A percentile compares a stretch with the other conserved stretches of the same genome.
Conservation (phyloP, 2,329 filamentous ascomycete genomes). For the Ilyonectria destructans region DNA sequence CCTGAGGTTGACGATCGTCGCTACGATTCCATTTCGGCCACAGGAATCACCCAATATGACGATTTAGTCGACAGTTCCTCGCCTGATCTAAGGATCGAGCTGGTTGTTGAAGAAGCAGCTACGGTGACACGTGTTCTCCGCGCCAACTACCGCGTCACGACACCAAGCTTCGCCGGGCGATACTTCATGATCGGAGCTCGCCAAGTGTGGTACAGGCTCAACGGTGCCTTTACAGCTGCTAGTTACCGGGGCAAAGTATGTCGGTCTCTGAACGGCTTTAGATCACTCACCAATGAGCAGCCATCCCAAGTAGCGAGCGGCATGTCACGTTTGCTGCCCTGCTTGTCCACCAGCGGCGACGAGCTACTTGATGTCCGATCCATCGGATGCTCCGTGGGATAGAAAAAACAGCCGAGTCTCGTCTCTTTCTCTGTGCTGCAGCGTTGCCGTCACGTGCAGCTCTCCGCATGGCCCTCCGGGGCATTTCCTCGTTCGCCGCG, state of each 20-base stretch:
- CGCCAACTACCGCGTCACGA: slow-evolving; percentile 9
- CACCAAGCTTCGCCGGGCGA: slow-evolving; percentile 8
- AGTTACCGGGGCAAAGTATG: background rate
- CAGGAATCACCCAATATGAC: background rate
- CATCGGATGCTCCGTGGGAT: no score
- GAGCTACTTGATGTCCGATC: no score
- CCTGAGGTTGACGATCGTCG: slow-evolving; percentile 3
- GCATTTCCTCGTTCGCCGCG: no score
- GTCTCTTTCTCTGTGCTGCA: no score
- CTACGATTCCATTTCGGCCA: slow-evolving; percentile 9
- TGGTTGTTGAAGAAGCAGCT: slow-evolving; percentile 10
- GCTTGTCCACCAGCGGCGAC: no score
- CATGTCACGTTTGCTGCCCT: no score
- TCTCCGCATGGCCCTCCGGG: no score
- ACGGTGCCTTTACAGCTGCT: slow-evolving; percentile 9
- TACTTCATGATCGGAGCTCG: slow-evolving; percentile 11
- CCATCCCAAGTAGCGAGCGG: no score
- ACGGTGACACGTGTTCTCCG: slow-evolving; percentile 6
- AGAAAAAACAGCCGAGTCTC: no score
- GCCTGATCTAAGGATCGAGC: slow-evolving; percentile 4
- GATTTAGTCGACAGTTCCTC: slow-evolving; percentile 10
- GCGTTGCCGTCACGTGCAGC: no score
- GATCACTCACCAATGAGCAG: no score
- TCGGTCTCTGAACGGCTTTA: slow-evolving; percentile 12
- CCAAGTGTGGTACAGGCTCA: slow-evolving; percentile 10